Conservation (phyloP, 2,329 filamentous ascomycete species). For the Arachnopeziza araneosa region DNA sequence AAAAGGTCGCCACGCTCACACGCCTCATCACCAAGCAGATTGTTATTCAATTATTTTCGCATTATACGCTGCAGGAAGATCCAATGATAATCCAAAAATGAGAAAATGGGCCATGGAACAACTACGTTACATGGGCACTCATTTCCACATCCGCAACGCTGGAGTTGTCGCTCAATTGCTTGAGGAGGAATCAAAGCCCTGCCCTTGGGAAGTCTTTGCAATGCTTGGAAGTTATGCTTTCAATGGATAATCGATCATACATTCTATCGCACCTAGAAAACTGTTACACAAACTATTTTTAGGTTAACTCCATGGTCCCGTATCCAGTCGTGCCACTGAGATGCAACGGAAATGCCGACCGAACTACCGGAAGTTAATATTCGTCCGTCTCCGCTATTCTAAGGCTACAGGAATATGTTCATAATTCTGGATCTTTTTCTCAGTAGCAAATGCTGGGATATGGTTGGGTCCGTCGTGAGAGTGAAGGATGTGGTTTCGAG, state of each 20-base stretch:
- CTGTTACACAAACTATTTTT: no score
- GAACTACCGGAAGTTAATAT: background rate
- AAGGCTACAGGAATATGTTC: background rate
- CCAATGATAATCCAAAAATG: background rate
- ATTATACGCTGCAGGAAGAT: slow-evolving; percentile 8
- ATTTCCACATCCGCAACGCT: slow-evolving; percentile 16
- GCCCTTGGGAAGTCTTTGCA: slow-evolving; percentile 10
- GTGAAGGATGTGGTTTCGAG: background rate
- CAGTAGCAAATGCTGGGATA: background rate
- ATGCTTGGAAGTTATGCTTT: slow-evolving; percentile 17
- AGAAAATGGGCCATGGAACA: slow-evolving; percentile 9
- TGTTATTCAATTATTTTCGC: slow-evolving; percentile 12
- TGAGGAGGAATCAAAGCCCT: background rate
- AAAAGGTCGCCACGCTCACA: background rate
- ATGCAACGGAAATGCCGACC: background rate
- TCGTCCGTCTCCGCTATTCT: background rate
- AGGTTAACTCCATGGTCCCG: background rate
- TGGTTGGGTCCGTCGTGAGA: background rate
- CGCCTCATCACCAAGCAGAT: slow-evolving; percentile 1
- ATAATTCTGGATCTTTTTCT: background rate
- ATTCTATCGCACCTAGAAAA: no score
- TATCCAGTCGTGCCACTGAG: background rate
- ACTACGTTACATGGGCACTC: slow-evolving; percentile 7
- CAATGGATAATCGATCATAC: background rate
- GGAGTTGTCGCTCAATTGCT: slow-evolving; percentile 11